These are phyloP conservation scores for Fusarium ambrosium DNA, from an alignment of 2,329 filamentous ascomycete species.

Conservation along the genomic window DNA sequence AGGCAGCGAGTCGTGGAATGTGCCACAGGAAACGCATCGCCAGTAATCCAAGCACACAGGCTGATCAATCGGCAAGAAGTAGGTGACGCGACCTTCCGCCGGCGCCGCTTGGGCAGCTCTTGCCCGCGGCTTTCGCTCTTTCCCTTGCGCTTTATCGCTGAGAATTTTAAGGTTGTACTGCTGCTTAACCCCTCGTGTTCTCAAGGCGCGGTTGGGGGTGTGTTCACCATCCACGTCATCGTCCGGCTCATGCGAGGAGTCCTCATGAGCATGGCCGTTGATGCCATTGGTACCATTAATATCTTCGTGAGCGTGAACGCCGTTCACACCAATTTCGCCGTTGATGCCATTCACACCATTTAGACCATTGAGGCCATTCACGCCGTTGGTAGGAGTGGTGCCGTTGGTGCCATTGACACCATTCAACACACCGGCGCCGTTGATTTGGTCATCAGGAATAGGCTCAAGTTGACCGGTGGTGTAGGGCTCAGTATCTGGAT, in stretches of 20 bases:
- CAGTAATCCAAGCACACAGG: conserved; percentile 62
- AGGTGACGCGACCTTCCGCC: conserved; percentile 61
- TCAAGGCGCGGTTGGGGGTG: conserved; percentile 66
- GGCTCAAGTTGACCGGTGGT: conserved; percentile 43
- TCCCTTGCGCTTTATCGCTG: conserved; percentile 69
- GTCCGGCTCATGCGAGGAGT: conserved; percentile 57
- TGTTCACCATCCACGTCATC: conserved; percentile 62
- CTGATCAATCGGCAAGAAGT: conserved; percentile 59
- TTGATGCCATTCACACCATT: conserved; percentile 26
- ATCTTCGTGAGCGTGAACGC: conserved; percentile 12
- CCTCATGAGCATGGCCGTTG: conserved; percentile 43
- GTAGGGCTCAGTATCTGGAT: conserved; percentile 50
- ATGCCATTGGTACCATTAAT: conserved; percentile 5
- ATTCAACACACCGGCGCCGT: conserved; percentile 31
- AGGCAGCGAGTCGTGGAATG: conserved; percentile 61
- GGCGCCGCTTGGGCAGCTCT: conserved; percentile 42
- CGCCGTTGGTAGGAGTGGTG: conserved; percentile 4
- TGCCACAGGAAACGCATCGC: conserved; percentile 65
- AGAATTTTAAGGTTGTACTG: conserved; percentile 72
- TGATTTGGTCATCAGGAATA: conserved; percentile 30
- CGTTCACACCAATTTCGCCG: conserved; percentile 24
- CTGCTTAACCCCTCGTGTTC: conserved; percentile 62
- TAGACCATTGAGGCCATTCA: conserved; percentile 20
- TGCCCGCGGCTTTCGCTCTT: conserved; percentile 59
- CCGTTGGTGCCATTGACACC: conserved; percentile 22